These are phyloP conservation scores for Alternaria postmessia DNA, from an alignment of 2,329 filamentous ascomycete genomes.

Conservation along the genomic window DNA sequence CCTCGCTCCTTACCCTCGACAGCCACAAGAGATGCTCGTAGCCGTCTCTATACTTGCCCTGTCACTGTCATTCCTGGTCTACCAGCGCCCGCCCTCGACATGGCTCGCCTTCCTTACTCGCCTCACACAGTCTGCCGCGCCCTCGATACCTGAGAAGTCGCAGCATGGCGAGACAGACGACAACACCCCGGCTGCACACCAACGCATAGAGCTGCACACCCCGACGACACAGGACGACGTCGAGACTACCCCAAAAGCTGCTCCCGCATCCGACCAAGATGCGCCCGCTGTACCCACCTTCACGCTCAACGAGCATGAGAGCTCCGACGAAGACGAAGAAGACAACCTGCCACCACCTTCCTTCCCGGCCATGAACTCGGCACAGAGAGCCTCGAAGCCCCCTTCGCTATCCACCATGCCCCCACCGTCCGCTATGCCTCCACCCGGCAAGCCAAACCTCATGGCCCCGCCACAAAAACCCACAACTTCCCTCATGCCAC, in stretches of 20 bases:
- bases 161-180: conserved; percentile 21
- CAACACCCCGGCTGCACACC: conserved; percentile 22
- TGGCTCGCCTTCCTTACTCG: conserved; percentile 38
- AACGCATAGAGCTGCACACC: conserved; percentile 6
- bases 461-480: conserved; percentile 50
- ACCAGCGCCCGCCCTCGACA: conserved; percentile 48
- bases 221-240: conserved; percentile 13
- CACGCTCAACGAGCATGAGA: conserved; percentile 47
- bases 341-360: conserved; percentile 51
- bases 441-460: conserved; percentile 29
- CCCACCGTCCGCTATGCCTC: conserved; percentile 20
- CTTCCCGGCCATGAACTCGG: conserved; percentile 57
- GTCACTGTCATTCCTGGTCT: conserved; percentile 48
- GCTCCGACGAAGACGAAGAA: conserved; percentile 40
- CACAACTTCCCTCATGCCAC: conserved; percentile 44
- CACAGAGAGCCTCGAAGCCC: conserved; percentile 51
- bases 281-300: conserved; percentile 44
- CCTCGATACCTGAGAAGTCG: conserved; percentile 24
- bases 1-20: conserved; percentile 24
- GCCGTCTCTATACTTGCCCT: conserved; percentile 49
- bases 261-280: conserved; percentile 21
- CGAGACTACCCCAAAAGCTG: conserved; percentile 46
- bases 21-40: conserved; percentile 48
- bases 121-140: conserved; percentile 17
- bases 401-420: conserved; percentile 21